A percentile compares a stretch with the other conserved stretches of the same genome.
phyloP scores from a whole-genome alignment of 176 grass and related monocot species.

The Triticum urartu region DNA sequence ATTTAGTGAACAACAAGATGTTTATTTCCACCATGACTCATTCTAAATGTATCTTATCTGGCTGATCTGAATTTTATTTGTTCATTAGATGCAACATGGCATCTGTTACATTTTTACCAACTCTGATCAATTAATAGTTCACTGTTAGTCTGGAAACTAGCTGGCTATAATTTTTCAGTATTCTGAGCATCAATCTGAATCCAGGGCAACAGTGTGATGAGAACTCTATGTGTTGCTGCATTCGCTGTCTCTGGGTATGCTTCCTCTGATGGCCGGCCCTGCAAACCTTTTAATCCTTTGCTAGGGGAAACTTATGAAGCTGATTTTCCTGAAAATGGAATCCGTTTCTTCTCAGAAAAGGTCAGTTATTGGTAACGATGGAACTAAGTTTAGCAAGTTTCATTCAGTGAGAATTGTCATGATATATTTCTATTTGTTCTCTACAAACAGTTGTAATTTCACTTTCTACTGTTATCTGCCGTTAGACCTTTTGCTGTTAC shows the following conservation, averaged over 20 bases:
- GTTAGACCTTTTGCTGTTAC: neutral
- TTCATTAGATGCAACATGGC: neutral
- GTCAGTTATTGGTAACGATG: conserved; percentile 5
- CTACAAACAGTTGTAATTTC: neutral
- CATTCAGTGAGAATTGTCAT: neutral
- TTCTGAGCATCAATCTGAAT: neutral
- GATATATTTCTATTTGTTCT: neutral
- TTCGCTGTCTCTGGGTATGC: conserved; percentile 64
- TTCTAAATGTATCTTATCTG: neutral
- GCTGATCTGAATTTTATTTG: neutral
- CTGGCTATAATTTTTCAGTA: neutral
- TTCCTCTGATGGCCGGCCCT: conserved; percentile 50
- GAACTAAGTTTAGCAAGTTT: neutral
- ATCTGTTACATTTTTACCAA: neutral
- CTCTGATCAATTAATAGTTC: neutral
- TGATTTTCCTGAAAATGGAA: conserved; percentile 54
- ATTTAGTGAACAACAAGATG: neutral
- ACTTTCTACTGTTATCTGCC: neutral
- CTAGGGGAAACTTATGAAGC: conserved; percentile 67
- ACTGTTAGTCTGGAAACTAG: neutral
- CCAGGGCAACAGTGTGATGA: conserved; percentile 60
- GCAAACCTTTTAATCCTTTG: conserved; percentile 62
- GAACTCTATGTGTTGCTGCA: conserved; percentile 59
- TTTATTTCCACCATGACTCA: neutral
- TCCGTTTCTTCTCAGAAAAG: conserved; percentile 61